phyloP scores from a whole-genome alignment of 495 filamentous ascomycete genomes.

The Penicillium cinerascens region DNA sequence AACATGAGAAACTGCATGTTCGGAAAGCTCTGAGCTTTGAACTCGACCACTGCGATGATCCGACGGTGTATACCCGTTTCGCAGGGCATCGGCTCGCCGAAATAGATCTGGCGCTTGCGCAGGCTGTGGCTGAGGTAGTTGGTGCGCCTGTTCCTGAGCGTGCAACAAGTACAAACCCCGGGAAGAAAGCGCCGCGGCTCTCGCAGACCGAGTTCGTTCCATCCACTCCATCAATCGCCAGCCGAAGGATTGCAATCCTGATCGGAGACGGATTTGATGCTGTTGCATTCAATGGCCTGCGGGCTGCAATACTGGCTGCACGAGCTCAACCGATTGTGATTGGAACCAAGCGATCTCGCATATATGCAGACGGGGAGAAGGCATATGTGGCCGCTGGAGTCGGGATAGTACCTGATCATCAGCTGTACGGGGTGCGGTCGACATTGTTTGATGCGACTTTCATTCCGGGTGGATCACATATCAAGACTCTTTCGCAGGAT shows the following conservation, averaged over 20 bases:
- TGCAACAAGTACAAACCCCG: neutral
- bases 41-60: constrained; percentile 86
- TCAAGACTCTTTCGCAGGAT: constrained; percentile 55
- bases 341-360: constrained; percentile 7
- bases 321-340: neutral
- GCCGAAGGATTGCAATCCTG: constrained; percentile 69
- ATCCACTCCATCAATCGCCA: constrained; percentile 59
- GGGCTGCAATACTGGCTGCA: constrained; percentile 13
- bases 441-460: constrained; percentile 79
- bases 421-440: constrained; percentile 70
- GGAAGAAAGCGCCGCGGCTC: constrained; percentile 32
- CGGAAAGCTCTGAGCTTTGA: constrained; percentile 72
- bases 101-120: neutral
- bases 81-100: neutral
- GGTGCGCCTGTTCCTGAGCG: neutral
- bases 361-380: constrained; percentile 55
- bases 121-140: neutral
- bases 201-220: constrained; percentile 64
- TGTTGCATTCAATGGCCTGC: constrained; percentile 54
- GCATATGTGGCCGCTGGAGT: no score
- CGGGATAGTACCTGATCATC: no score
- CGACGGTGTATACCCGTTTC: constrained; percentile 66
- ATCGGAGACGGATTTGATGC: constrained; percentile 75
- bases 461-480: constrained; percentile 64
- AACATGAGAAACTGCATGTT: constrained; percentile 67